phyloP scores from a whole-genome alignment of 768 basidiomycete genomes.

The Butyriboletus loyo region DNA sequence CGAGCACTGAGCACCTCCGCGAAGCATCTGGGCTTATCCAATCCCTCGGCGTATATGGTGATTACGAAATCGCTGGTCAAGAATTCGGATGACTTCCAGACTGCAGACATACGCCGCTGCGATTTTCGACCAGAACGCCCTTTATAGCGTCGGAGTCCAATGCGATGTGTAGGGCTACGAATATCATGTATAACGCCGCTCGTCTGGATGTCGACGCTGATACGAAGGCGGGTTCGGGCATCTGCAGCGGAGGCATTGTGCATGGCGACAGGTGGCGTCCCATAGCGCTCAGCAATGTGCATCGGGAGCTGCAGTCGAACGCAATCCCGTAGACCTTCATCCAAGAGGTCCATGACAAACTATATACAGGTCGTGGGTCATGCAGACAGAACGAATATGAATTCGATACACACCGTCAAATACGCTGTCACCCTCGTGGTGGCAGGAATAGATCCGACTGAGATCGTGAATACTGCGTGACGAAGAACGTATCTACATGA shows the following conservation, averaged over 20 bases:
- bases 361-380: conserved; percentile 15
- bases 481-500: neutral
- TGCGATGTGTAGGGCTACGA: conserved; percentile 43
- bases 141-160: conserved; percentile 34
- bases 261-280: conserved; percentile 41
- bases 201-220: conserved; percentile 48
- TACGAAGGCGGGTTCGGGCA: conserved; percentile 35
- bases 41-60: conserved; percentile 42
- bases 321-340: conserved; percentile 46
- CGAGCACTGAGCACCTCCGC: conserved; percentile 39
- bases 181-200: conserved; percentile 42
- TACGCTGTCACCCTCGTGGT: conserved; percentile 37
- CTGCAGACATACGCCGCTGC: conserved; percentile 39
- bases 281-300: conserved; percentile 51
- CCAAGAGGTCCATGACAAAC: conserved; percentile 53
- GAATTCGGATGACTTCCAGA: conserved; percentile 40
- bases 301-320: conserved; percentile 55
- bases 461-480: conserved; percentile 52
- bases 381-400: neutral
- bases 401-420: conserved; percentile 38
- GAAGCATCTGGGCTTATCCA: conserved; percentile 57
- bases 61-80: conserved; percentile 52
- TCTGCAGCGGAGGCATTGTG: conserved; percentile 28
- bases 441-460: conserved; percentile 51
- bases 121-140: conserved; percentile 36